A percentile compares a stretch with the other conserved stretches of the same genome.
These are phyloP conservation scores for Talaromyces adpressus DNA, from an alignment of 495 filamentous ascomycete genomes.

Conservation along the genomic window DNA sequence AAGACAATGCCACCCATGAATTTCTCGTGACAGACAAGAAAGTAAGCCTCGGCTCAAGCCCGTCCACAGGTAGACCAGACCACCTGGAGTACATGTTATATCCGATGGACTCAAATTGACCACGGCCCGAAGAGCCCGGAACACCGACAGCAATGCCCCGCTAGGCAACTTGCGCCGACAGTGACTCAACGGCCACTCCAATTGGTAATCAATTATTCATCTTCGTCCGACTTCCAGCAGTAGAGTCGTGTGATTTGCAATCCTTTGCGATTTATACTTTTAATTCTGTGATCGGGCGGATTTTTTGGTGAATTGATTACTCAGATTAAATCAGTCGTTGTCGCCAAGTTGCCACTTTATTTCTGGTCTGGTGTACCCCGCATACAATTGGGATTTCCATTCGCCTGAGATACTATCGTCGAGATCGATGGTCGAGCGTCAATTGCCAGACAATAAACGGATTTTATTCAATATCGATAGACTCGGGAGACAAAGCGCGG, in stretches of 20 bases:
- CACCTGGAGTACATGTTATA: not conserved
- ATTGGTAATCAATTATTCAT: slow-evolving; percentile 4
- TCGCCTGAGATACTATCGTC: not conserved
- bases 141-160: not conserved
- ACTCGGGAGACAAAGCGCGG: not conserved
- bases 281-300: not conserved
- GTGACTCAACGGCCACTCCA: not conserved
- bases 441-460: not conserved
- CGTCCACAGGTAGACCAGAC: not conserved
- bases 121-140: not conserved
- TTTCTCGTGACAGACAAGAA: not conserved
- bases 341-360: not conserved
- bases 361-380: not conserved
- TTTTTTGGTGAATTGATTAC: not conserved
- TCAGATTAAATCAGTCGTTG: not conserved
- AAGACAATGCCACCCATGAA: not conserved
- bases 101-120: slow-evolving; percentile 6
- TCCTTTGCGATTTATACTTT: not conserved
- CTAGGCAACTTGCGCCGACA: not conserved
- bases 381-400: not conserved
- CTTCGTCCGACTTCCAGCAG: not conserved
- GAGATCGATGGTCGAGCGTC: not conserved
- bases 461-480: not conserved
- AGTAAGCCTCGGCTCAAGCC: not conserved
- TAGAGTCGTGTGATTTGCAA: not conserved